Evolutionary conservation across 495 filamentous ascomycete genomes (phyloP).

Genomic region (Podospora tetraspora): DNA sequence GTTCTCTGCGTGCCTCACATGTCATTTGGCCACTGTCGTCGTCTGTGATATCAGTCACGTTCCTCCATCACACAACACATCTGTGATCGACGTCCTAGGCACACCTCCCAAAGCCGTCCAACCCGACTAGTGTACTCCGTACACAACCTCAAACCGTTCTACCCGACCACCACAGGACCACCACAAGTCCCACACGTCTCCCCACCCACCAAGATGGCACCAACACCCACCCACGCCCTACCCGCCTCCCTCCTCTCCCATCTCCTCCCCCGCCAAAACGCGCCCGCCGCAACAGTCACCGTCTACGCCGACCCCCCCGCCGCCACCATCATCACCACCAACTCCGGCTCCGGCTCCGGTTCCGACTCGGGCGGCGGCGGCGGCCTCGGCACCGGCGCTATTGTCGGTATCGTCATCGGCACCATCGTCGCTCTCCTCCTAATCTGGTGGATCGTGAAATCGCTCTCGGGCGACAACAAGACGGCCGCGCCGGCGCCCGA

Average conservation of each 20-base stretch:
- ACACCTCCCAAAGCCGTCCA: neutral
- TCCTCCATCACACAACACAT: neutral
- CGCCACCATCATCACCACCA: neutral
- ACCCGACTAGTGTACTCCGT: neutral
- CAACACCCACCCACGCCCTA: constrained; percentile 21
- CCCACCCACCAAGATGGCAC: constrained; percentile 11
- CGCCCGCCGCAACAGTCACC: constrained; percentile 14
- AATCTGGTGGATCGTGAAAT: constrained; percentile 21
- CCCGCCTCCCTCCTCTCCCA: neutral
- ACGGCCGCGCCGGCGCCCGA: constrained; percentile 3
- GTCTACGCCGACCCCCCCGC: constrained; percentile 6
- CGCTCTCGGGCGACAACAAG: constrained; percentile 5
- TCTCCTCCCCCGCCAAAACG: constrained; percentile 15
- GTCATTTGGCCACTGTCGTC: neutral
- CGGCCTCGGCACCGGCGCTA: constrained; percentile 20
- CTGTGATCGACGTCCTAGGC: neutral
- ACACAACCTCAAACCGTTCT: neutral
- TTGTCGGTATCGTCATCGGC: constrained; percentile 31
- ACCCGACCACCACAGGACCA: neutral
- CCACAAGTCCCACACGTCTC: neutral
- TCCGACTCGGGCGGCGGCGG: neutral
- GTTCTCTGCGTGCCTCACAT: neutral
- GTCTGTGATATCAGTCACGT: neutral
- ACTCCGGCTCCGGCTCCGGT: neutral
- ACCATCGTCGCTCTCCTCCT: constrained; percentile 24